Base-by-base conservation (phyloP, 2,329 filamentous ascomycete genomes). In the Hypocreales sp. region DNA sequence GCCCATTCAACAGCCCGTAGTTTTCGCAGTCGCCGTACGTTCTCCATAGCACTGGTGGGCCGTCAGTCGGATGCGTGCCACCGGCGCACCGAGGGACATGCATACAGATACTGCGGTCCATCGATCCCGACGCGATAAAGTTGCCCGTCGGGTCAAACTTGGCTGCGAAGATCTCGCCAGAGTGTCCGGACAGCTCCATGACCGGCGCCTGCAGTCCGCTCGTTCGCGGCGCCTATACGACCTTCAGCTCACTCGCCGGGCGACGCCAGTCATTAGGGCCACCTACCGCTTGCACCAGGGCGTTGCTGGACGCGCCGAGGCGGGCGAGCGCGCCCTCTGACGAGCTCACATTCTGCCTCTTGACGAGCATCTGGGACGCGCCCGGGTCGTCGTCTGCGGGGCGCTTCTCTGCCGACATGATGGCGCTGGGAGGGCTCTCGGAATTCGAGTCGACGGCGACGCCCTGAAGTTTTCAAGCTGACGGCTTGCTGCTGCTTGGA, bases 11-110 rank as follows among this genome's bases (percentile, higher is more conserved):
- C 16, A 81, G 60, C 33, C 87, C 86, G 45, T 94, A 94, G 56
- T 98, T 98, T 46, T 92, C 81, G 58, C 87, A 94, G 41, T 83
- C 70, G 44, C 84, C 87, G 35, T 87, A 84, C 2, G 86, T 92
- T 43, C 79, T 73, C 90, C 90, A 98, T 17, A 98, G 67, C 55
- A 95, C 82, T 92, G 33, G 5, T 8, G n/a, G 7, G 20, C 1
- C 15, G 25, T 46, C 25, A 45, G n/a, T n/a, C n/a, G n/a, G n/a
- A n/a, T n/a, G n/a, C n/a, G n/a, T n/a, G n/a, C n/a, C n/a, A n/a
- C n/a, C n/a, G n/a, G n/a, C n/a, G n/a, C n/a, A n/a, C n/a, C n/a
- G n/a, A n/a, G n/a, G n/a, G n/a, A n/a, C n/a, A n/a, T n/a, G n/a
- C n/a, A 32, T 59, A 92, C 82, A 64, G 41, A 98, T 90, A 32